A percentile compares a stretch with the other conserved stretches of the same genome.
phyloP scores from a whole-genome alignment of 768 basidiomycete species.

The Pseudohyphozyma bogoriensis region DNA sequence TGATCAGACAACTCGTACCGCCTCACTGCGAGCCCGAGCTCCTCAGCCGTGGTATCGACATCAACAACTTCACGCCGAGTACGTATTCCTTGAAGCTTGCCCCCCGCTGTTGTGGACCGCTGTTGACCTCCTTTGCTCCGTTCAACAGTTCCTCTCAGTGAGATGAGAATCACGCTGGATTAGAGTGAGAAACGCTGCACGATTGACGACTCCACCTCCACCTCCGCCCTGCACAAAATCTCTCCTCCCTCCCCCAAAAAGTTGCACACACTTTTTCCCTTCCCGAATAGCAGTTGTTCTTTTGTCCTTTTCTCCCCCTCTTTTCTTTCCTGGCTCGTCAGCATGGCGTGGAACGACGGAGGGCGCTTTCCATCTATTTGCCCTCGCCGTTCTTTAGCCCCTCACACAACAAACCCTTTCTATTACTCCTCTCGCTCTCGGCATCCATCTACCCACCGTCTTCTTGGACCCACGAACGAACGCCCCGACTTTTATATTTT shows the following conservation, averaged over 20 bases:
- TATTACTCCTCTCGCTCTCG: not conserved
- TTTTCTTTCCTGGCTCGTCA: not conserved
- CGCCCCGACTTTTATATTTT: no score
- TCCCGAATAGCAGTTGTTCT: not conserved
- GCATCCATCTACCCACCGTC: not conserved
- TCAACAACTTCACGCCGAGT: constrained; percentile 92
- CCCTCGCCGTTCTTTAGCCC: not conserved
- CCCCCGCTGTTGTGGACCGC: not conserved
- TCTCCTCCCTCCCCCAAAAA: no score
- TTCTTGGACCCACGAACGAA: no score
- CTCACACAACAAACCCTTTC: not conserved
- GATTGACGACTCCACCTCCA: no score
- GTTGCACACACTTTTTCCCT: no score
- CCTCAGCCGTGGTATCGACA: constrained; percentile 67
- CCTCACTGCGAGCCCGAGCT: constrained; percentile 81
- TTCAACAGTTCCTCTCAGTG: not conserved
- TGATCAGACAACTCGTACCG: constrained; percentile 85
- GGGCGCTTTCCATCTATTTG: not conserved
- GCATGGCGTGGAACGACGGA: not conserved
- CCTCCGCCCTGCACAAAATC: no score
- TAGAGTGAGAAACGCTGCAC: not conserved
- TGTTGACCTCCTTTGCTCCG: not conserved
- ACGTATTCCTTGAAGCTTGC: constrained; percentile 48
- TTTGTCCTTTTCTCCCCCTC: not conserved
- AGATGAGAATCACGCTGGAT: constrained; percentile 5